A percentile compares a stretch with the other conserved stretches of the same genome.
Evolutionary conservation across 2,329 filamentous ascomycete genomes (phyloP).

Genomic region (Trichoderma sp.): DNA sequence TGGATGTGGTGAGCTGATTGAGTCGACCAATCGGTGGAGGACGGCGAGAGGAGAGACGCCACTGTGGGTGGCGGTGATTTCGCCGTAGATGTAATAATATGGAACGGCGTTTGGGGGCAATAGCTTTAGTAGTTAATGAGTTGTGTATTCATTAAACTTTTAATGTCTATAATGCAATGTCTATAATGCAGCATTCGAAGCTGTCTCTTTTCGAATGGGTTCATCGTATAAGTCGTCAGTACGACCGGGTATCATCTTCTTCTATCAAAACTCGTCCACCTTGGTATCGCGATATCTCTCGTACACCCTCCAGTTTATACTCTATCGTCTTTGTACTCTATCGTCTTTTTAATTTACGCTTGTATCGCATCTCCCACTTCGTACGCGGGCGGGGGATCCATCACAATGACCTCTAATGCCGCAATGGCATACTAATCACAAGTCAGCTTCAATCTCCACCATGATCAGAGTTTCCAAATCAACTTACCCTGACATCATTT

Average conservation of each 20-base stretch:
- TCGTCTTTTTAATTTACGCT: not conserved
- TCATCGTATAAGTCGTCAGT: not conserved
- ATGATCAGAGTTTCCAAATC: not conserved
- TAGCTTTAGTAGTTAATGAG: not conserved
- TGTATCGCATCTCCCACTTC: conserved; percentile 1
- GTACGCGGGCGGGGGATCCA: conserved; percentile 12
- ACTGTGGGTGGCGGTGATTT: not conserved
- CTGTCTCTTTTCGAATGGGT: not conserved
- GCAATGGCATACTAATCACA: not conserved
- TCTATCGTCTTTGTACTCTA: not conserved
- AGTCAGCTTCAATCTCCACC: not conserved
- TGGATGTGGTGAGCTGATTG: conserved; percentile 24
- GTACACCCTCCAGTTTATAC: not conserved
- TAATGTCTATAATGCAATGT: not conserved
- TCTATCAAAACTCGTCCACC: not conserved
- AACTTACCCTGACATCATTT: conserved; percentile 3
- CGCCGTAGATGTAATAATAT: not conserved
- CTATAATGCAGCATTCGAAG: not conserved
- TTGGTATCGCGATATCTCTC: not conserved
- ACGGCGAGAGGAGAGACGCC: conserved; percentile 23
- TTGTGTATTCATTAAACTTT: not conserved
- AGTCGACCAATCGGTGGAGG: conserved; percentile 26
- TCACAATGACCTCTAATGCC: not conserved
- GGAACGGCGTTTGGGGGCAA: not conserved
- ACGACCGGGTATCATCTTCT: conserved; percentile 1